These are phyloP conservation scores for Fallopia convolvulus DNA, from an alignment of 148 eudicot genomes.

Conservation along the genomic window DNA sequence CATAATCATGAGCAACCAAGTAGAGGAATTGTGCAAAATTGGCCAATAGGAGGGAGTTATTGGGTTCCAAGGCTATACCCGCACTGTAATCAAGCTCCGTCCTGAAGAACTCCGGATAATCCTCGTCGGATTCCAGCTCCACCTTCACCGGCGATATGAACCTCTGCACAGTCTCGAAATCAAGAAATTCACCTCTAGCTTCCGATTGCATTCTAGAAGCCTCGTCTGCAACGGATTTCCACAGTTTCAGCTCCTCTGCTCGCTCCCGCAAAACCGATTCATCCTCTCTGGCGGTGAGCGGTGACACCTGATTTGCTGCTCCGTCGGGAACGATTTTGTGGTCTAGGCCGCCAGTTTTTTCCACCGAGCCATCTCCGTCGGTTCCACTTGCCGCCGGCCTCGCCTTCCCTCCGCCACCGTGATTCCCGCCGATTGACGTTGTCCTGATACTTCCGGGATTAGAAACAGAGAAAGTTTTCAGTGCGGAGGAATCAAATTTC, in stretches of 20 bases:
- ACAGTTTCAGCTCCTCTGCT: conserved; percentile 33
- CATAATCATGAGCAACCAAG: conserved; percentile 56
- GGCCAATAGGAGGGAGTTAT: conserved; percentile 53
- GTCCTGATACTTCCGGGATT: conserved; percentile 28
- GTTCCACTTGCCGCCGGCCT: conserved; percentile 45
- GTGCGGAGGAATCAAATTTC: conserved; percentile 30
- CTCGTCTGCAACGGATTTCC: conserved; percentile 59
- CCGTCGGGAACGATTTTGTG: conserved; percentile 36
- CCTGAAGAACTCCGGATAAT: conserved; percentile 35
- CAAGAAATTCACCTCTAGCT: conserved; percentile 34
- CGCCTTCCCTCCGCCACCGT: conserved; percentile 62
- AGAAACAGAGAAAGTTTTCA: conserved; percentile 25
- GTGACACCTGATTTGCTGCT: conserved; percentile 17
- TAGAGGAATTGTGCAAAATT: conserved; percentile 92
- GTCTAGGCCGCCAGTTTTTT: conserved; percentile 16
- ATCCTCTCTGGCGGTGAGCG: conserved; percentile 21
- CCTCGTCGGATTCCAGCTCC: conserved; percentile 33
- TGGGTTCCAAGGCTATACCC: conserved; percentile 52
- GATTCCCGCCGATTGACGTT: conserved; percentile 41
- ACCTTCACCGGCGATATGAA: conserved; percentile 71
- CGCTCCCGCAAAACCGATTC: conserved; percentile 4
- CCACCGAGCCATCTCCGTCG: conserved; percentile 61
- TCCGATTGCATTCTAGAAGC: conserved; percentile 49
- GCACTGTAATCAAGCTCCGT: conserved; percentile 55
- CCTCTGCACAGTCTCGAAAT: conserved; percentile 36